These are phyloP conservation scores for Cyathus striatus DNA, from an alignment of 768 basidiomycete species.

Conservation along the genomic window DNA sequence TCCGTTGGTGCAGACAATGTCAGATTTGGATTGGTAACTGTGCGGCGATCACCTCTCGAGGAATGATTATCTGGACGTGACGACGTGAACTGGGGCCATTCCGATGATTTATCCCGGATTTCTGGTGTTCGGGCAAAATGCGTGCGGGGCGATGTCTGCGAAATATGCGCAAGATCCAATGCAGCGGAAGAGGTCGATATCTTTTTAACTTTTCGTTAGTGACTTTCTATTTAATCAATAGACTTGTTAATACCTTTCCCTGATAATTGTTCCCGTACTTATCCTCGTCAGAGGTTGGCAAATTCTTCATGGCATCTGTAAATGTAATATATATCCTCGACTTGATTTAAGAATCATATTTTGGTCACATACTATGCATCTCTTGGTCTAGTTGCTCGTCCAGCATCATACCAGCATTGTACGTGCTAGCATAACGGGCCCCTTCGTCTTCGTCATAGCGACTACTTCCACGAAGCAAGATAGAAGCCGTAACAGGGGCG, in stretches of 20 bases:
- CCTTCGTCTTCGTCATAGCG: slow-evolving; percentile 58
- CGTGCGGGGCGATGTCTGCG: slow-evolving; percentile 70
- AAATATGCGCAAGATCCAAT: slow-evolving; percentile 85
- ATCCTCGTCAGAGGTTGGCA: slow-evolving; percentile 87
- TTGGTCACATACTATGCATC: slow-evolving; percentile 72
- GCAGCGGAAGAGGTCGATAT: slow-evolving; percentile 88
- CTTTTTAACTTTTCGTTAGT: slow-evolving; percentile 25
- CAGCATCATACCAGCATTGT: slow-evolving; percentile 85
- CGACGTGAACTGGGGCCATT: slow-evolving; percentile 89
- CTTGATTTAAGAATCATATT: background rate
- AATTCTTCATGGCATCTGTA: slow-evolving; percentile 81
- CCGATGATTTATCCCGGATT: slow-evolving; percentile 69
- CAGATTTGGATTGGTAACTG: slow-evolving; percentile 70
- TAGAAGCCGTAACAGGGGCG: slow-evolving; percentile 45
- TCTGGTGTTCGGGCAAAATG: slow-evolving; percentile 55
- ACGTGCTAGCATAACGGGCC: slow-evolving; percentile 53
- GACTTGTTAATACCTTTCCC: slow-evolving; percentile 45
- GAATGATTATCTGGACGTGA: slow-evolving; percentile 53
- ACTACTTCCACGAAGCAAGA: slow-evolving; percentile 44
- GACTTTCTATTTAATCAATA: slow-evolving; percentile 1
- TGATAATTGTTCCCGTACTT: slow-evolving; percentile 65
- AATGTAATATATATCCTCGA: slow-evolving; percentile 4
- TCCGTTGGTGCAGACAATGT: slow-evolving; percentile 53
- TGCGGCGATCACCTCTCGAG: slow-evolving; percentile 59
- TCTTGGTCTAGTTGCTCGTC: slow-evolving; percentile 93